Base-by-base conservation (phyloP, 345 rosid genomes). In the Dimocarpus longan region DNA sequence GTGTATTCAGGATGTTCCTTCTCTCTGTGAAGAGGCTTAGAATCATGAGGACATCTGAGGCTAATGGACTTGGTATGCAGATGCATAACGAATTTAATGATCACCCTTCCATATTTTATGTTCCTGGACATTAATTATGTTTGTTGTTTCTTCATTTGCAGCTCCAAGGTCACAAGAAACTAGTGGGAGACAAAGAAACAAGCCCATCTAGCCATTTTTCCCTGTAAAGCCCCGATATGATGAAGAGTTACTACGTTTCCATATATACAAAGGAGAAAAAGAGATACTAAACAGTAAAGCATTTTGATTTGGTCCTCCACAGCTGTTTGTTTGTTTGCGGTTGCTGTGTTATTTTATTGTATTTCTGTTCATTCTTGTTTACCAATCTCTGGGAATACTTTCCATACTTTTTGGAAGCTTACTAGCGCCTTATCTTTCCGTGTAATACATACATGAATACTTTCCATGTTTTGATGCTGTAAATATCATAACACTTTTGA, bases 21-120 rank as follows among this genome's bases (percentile, higher is more conserved):
- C 72, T 76, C 76, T 90, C 93, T 2, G 97, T 94, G 80, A 94
- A 82, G 88, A 91, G 97, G 90, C 97, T 96, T 71, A 81, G 95
- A 85, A 93, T 96, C 83, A 93, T 90, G 95, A 88, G 91, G 88
- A 89, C 85, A 63, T 86, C 90, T 8, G 98, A 92, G 63, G 96
- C 98, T 52, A 93, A 88, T 73, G 96, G 98, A 80, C 82, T 89
- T 43, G 92, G 94, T 84, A 86, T 71, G 75, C 54, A 83, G 59
- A 40, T 74, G 50, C 81, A 78, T 66, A 15, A 75, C 69, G 77
- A 74, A 76, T 43, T 18, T 24, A 68, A 24, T 50, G 44, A 48
- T 78, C 71, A 13, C 60, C 2, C 28, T 1, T 65, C 67, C 79
- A 73, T 43, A 5, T 48, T 69, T 75, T 75, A 52, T 63, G 50